Percentiles rank a stretch among this genome's conserved stretches.
These are phyloP conservation scores for Torulaspora delbrueckii DNA, from an alignment of 805 yeast genomes.

Conservation along the genomic window DNA sequence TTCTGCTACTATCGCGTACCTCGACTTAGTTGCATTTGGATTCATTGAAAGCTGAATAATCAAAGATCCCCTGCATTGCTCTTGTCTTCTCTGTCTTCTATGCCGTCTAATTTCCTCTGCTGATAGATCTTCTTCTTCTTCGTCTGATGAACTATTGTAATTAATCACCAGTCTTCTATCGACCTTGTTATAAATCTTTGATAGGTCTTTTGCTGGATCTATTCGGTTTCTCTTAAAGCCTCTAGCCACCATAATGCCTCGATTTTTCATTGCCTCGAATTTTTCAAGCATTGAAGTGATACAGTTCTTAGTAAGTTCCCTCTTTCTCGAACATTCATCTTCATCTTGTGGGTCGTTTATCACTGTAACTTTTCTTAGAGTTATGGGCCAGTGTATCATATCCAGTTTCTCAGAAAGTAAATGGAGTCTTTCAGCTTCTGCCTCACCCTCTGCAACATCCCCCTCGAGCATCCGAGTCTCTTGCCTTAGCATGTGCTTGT, in stretches of 20 bases:
- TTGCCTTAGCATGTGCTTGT: constrained; percentile 56
- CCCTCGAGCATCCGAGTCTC: constrained; percentile 62
- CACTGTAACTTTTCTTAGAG: constrained; percentile 45
- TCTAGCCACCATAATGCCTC: constrained; percentile 18
- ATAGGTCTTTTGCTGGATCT: constrained; percentile 18
- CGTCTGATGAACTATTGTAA: constrained; percentile 33
- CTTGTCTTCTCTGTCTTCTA: constrained; percentile 15
- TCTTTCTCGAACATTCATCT: constrained; percentile 49
- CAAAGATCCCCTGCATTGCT: constrained; percentile 25
- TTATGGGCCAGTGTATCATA: constrained; percentile 45
- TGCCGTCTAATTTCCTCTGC: constrained; percentile 17
- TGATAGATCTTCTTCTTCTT: constrained; percentile 26
- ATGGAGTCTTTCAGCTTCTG: constrained; percentile 50
- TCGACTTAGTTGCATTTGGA: constrained; percentile 5
- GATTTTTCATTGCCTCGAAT: constrained; percentile 26
- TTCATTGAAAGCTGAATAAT: constrained; percentile 18
- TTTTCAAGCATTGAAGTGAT: constrained; percentile 34
- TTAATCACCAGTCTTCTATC: constrained; percentile 21
- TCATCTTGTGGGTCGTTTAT: constrained; percentile 45
- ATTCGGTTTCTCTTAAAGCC: constrained; percentile 14
- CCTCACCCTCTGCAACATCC: constrained; percentile 39
- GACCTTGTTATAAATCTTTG: constrained; percentile 20
- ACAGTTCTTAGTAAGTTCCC: constrained; percentile 48
- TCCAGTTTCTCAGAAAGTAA: constrained; percentile 42
- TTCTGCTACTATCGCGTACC: constrained; percentile 29